Evolutionary conservation across 2,329 filamentous ascomycete genomes (phyloP), one percentile per base, ranked within the genome.

Genomic region (Parafenestella ontariensis): DNA sequence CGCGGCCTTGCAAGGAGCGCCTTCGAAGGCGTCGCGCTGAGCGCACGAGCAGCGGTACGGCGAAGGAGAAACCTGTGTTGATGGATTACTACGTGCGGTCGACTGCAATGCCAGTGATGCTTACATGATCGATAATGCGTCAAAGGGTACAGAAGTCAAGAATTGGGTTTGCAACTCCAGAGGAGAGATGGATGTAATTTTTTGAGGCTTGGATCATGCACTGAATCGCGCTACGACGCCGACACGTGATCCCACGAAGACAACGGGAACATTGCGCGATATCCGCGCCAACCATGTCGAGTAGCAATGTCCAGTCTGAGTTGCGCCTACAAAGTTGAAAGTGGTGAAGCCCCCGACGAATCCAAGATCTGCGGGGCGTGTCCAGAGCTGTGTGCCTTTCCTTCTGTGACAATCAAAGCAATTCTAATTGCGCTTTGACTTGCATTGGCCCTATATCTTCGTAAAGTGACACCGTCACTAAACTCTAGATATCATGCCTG

Each of bases 51-150:
- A 63, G 85, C 83, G 61, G 82, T 78, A 67, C 83, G 84, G 57
- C 85, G 84, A 63, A 89, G 76, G 61, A 79, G 78, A 76, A 81
- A 83, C 85, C 85, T 87, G 59, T n/a, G 20, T 31, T n/a, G 39
- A 13, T 13, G 24, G 15, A 44, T 65, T 23, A 66, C 57, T 28
- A 49, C 33, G 5, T 20, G 42, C 15, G 15, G 13, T 5, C 20
- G 18, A 29, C 29, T 34, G 15, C 15, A 15, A 23, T 8, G 2
- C 10, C 29, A 20, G 18, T 9, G 23, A 11, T 39, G 40, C 65
- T 49, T 61, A 66, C 65, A 69, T 68, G 55, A 46, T 62, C 51
- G 33, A 31, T 8, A 36, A 17, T 28, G 33, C 4, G 23, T 31
- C 33, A 33, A 31, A 47, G 37, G 36, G 15, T 24, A 11, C 21